Percentiles rank a stretch among this genome's conserved stretches.
Conservation (phyloP, 306 rosid genomes). For the Cicer arietinum region DNA sequence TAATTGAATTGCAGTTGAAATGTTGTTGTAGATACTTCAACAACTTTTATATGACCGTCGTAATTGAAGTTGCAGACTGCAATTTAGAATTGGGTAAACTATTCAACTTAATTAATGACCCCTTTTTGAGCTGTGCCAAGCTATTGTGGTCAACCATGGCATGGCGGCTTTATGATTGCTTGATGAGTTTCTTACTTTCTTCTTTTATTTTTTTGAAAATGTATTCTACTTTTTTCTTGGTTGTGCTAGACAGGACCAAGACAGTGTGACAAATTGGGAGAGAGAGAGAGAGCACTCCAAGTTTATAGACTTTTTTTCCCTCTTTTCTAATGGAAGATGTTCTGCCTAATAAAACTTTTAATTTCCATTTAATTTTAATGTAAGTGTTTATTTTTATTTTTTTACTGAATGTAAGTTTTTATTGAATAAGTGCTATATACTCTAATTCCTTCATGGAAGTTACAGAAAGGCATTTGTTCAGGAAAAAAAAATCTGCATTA, state of each 20-base stretch:
- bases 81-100: too few relatives aligned
- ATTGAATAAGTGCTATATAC: background rate
- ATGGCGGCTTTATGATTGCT: slow-evolving; percentile 43
- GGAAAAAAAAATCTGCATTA: background rate
- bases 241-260: slow-evolving; percentile 8
- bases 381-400: background rate
- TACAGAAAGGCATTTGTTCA: background rate
- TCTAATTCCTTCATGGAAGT: background rate
- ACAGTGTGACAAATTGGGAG: slow-evolving; percentile 15
- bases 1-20: too few relatives aligned
- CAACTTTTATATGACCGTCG: too few relatives aligned
- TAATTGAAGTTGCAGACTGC: too few relatives aligned
- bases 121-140: slow-evolving; percentile 40
- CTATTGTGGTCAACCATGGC: slow-evolving; percentile 1
- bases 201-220: background rate
- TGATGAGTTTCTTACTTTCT: background rate
- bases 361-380: background rate
- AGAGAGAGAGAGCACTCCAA: slow-evolving; percentile 18
- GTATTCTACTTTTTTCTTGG: background rate
- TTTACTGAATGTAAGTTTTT: background rate
- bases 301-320: slow-evolving; percentile 37
- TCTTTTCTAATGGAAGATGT: slow-evolving; percentile 7
- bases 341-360: background rate
- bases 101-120: background rate
- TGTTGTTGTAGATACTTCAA: too few relatives aligned